Base-by-base conservation (phyloP, 2,329 filamentous ascomycete genomes). In the Aspergillus sp. region DNA sequence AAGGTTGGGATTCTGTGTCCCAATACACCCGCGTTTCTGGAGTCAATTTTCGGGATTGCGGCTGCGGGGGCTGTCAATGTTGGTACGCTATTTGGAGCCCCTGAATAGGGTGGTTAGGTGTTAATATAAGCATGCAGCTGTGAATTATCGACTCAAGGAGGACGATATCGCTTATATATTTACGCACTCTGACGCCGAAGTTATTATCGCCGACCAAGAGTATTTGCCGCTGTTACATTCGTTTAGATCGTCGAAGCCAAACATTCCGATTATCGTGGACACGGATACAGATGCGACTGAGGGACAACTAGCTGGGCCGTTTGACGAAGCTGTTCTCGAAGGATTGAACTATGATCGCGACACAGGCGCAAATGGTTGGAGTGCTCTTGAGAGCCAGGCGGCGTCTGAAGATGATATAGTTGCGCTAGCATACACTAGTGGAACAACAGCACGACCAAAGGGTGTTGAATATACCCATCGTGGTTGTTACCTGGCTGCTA, bases 1-100 rank as follows among this genome's bases (percentile, higher is more conserved):
- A 84, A 90, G 59, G 89, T 98, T 6, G 95, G 95, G 6, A 88
- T 99, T 48, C 80, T 99, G 11, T 88, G 87, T 8, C 90, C 95
- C 3, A 99, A 99, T 72, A 99, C 95, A 1, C 95, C 95, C 0
- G 93, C 93, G 0, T 98, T 98, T 68, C 80, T 99, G 27, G 93
- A 98, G 76, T 85, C 87, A 6, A 90, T 96, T 61, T 99, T 91
- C 70, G 95, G 90, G 2, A 89, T 97, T 65, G 88, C 87, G 1
- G 93, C 90, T 1, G 90, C 90, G 0, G 91, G 91, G 1, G 90
- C 82, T 7, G 84, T 96, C 23, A 86, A 92, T 60, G 89, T 96
- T 53, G 82, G 81, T 80, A 70, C 59, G 77, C 1, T 11, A 31
- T 8, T 8, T 4, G 39, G 9, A 19, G 37, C 6, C 33, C 23